phyloP scores from a whole-genome alignment of 2,329 filamentous ascomycete genomes.

The Penicillium oxalicum region DNA sequence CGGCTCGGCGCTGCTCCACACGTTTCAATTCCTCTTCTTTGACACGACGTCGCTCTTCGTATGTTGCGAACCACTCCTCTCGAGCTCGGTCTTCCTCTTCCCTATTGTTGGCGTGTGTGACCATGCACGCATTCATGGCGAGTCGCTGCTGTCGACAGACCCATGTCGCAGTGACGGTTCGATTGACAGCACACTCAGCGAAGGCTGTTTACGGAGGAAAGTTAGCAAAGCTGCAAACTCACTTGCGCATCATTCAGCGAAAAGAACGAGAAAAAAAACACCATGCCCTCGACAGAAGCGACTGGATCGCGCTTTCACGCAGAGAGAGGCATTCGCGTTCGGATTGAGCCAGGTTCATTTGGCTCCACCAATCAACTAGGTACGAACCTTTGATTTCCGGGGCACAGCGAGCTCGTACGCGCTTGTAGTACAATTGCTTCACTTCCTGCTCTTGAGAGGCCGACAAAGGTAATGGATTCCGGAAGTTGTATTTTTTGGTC shows the following conservation, averaged over 20 bases:
- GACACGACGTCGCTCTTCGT: constrained; percentile 63
- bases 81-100: constrained; percentile 80
- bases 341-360: too few species aligned
- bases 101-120: constrained; percentile 75
- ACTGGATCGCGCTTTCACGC: too few species aligned
- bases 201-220: constrained; percentile 57
- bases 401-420: constrained; percentile 69
- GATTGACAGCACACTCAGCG: constrained; percentile 78
- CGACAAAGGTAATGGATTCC: constrained; percentile 77
- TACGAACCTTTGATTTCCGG: constrained; percentile 67
- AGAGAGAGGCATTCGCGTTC: too few species aligned
- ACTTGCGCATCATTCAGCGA: too few species aligned
- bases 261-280: too few species aligned
- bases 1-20: constrained; percentile 36
- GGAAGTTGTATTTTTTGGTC: constrained; percentile 37
- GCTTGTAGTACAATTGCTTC: constrained; percentile 70
- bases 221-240: not conserved
- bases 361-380: too few species aligned
- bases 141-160: constrained; percentile 72
- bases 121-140: constrained; percentile 92
- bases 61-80: constrained; percentile 84
- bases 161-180: constrained; percentile 83
- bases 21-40: constrained; percentile 55
- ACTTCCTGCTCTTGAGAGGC: constrained; percentile 77
- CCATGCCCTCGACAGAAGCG: too few species aligned